Evolutionary conservation across 2,329 filamentous ascomycete genomes (phyloP), one percentile per base, ranked within the genome.

Genomic region (Sarocladiaceae sp.): DNA sequence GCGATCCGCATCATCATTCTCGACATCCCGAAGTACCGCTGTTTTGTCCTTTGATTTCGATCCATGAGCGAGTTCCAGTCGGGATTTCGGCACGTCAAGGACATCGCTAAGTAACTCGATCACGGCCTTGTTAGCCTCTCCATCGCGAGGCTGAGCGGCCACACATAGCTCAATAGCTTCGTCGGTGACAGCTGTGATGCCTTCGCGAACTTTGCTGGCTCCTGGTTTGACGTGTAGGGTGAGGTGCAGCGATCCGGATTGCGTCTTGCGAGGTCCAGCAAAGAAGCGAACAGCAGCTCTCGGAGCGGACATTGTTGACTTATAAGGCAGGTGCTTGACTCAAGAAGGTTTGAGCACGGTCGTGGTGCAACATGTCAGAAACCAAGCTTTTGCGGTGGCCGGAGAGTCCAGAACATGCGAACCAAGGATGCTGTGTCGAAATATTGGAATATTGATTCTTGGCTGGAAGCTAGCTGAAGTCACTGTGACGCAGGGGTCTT

Each of bases 71-170:
- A 90, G 77, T 39, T 78, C 72, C 1, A 89, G 67, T 54, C 82
- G 76, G 1, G 85, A 84, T 61, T 85, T 88, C 26, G 85, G 78
- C 6, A 86, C 70, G 2, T 73, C 71, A 2, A 89, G 72, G 5
- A 76, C 73, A 61, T 81, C 71, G 56, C 84, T 84, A 52, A 90
- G 69, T 4, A 89, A 67, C 33, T 77, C 72, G 47, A 82, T 68
- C 2, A 88, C 82, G 4, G 86, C 85, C 61, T 78, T 79, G 62
- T 90, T 90, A 4, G 86, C 81, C 62, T 87, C 83, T 13, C 85
- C 84, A 13, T 88, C 83, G 55, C 77, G 75, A 11, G 86, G 76
- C 56, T 78, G 83, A 0, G 84, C 85, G 1, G 84, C 69, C 2
- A 89, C 85, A 46, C 83, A 86, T 1, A 90, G 64, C 54, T 87